Evolutionary conservation across 345 rosid genomes (phyloP), one percentile per base, ranked within the genome.

Genomic region (Physaria fendleri): DNA sequence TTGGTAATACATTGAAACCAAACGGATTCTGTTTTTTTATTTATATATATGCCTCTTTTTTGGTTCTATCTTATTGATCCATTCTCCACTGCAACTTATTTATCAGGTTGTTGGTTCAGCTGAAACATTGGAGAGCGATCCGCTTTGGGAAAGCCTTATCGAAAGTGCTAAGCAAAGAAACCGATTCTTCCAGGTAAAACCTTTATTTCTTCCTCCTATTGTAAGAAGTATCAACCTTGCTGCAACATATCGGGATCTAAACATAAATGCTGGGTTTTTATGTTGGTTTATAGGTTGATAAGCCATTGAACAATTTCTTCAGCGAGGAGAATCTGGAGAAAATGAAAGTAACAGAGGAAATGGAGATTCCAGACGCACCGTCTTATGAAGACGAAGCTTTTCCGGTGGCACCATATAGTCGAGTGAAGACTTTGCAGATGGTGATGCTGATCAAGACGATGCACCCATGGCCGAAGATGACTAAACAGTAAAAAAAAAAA

Each of bases 81-180:
- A 54, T 34, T 33, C 13, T 43, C 13, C 22, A 20, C 9, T 70
- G 21, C 46, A 23, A 66, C 76, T 59, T 51, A 32, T 24, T 25
- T 55, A 25, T 56, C 39, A 92, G 99, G 99, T 93, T 10, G 91
- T 93, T 33, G 99, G 99, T 28, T 87, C 90, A 52, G 94, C 95
- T 45, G 68, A 79, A 56, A 80, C 97, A 11, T 65, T 93, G 73
- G 80, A 65, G 72, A 69, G 43, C 2, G 94, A 93, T 59, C 74
- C 88, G 52, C 94, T 87, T 39, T 89, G 97, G 99, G 81, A 68
- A 42, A 85, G 76, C 72, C 79, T 93, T 6, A 57, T 89, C 3
- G 83, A 79, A 72, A 88, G 88, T 78, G 97, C 99, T 3, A 85
- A 82, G 68, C 70, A 58, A 69, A 73, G 85, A 58, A 71, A 71